Evolutionary conservation across 345 rosid species (phyloP).

Genomic region (Luvunga scandens): DNA sequence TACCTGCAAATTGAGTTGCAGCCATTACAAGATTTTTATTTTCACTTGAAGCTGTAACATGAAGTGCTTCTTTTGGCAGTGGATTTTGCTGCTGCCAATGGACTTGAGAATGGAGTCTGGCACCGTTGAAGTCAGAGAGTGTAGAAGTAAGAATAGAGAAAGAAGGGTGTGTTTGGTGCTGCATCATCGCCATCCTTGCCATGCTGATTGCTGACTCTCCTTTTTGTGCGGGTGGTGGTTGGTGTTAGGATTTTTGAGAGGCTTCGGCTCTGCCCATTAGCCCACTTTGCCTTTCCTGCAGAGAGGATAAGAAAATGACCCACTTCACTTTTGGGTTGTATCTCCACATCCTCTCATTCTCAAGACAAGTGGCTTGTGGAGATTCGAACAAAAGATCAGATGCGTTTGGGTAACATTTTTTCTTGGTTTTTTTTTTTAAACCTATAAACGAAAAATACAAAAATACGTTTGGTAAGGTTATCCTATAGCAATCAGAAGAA

Average conservation of each 20-base stretch:
- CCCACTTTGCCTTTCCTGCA: neutral
- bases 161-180: constrained; percentile 55
- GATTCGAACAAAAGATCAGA: neutral
- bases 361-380: neutral
- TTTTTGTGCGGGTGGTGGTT: neutral
- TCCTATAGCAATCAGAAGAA: too few species aligned
- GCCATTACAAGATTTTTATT: constrained; percentile 90
- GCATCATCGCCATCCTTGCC: constrained; percentile 60
- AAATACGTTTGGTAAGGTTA: too few species aligned
- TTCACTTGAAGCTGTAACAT: constrained; percentile 63
- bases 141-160: constrained; percentile 63
- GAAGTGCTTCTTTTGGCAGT: constrained; percentile 61
- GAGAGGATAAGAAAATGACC: constrained; percentile 39
- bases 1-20: constrained; percentile 72
- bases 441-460: too few species aligned
- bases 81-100: neutral
- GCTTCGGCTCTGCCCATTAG: neutral
- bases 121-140: constrained; percentile 75
- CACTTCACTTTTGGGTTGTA: constrained; percentile 12
- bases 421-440: too few species aligned
- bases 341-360: constrained; percentile 35
- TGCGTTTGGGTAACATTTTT: too few species aligned
- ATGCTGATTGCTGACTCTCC: constrained; percentile 36
- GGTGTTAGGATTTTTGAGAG: constrained; percentile 17
- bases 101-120: constrained; percentile 52